phyloP scores from a whole-genome alignment of 2,329 filamentous ascomycete species.

The Cordyceps farinosa region DNA sequence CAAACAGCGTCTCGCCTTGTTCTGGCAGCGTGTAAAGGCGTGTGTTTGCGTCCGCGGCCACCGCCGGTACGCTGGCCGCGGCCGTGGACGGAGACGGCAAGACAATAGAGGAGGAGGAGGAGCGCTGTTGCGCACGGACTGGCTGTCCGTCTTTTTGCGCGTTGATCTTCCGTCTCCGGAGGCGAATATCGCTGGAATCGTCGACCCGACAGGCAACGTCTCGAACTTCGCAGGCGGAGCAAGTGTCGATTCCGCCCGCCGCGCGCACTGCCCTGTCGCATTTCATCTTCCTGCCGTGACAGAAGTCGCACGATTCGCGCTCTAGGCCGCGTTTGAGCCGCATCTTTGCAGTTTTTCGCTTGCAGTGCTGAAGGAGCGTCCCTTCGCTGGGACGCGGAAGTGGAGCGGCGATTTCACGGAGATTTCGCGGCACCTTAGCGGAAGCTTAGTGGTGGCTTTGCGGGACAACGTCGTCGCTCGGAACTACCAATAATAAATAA shows the following conservation, averaged over 20 bases:
- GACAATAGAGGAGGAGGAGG: neutral
- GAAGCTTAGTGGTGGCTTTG: neutral
- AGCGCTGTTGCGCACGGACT: too few relatives aligned
- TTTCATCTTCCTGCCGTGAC: slow-evolving; percentile 25
- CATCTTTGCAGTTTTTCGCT: neutral
- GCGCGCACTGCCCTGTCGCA: slow-evolving; percentile 24
- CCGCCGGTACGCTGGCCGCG: neutral
- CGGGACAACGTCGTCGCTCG: neutral
- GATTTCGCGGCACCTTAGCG: slow-evolving; percentile 9
- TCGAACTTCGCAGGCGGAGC: slow-evolving; percentile 25
- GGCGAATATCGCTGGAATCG: slow-evolving; percentile 24
- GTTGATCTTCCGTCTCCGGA: slow-evolving; percentile 13
- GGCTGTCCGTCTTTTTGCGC: too few relatives aligned
- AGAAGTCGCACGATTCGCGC: slow-evolving; percentile 19
- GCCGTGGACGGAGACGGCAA: neutral
- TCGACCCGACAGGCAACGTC: slow-evolving; percentile 20
- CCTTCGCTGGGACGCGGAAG: neutral
- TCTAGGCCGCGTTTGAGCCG: slow-evolving; percentile 18
- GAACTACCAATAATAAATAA: too few relatives aligned
- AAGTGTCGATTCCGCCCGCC: slow-evolving; percentile 20
- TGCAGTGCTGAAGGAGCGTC: neutral
- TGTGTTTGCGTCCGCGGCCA: neutral
- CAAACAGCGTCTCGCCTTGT: slow-evolving; percentile 12
- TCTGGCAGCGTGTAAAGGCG: neutral
- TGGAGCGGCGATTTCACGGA: neutral